Conservation (phyloP, 1,284 basidiomycete species). For the Naganishia liquefaciens region DNA sequence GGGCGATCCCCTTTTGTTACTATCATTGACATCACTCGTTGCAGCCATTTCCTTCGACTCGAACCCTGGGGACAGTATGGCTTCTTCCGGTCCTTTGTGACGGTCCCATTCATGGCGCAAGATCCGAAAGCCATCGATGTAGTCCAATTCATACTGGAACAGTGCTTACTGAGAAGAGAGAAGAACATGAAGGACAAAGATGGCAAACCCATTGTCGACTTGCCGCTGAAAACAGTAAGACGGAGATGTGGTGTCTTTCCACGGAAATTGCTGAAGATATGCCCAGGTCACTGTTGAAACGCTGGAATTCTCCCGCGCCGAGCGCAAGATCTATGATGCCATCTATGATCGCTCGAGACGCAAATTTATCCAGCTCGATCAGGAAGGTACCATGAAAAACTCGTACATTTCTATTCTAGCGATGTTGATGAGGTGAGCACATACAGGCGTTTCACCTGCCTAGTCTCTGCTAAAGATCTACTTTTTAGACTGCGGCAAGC, state of each 20-base stretch:
- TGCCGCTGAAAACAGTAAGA: conserved; percentile 78
- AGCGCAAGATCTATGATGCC: conserved; percentile 72
- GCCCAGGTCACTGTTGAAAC: conserved; percentile 64
- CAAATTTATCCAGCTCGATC: conserved; percentile 70
- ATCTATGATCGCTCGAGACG: conserved; percentile 51
- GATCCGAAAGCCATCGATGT: conserved; percentile 90
- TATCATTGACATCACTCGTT: not conserved
- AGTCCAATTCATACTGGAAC: conserved; percentile 88
- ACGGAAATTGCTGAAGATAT: not conserved
- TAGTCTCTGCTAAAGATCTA: conserved; percentile 22
- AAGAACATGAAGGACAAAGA: conserved; percentile 89
- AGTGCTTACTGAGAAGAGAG: conserved; percentile 83
- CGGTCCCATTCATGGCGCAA: conserved; percentile 78
- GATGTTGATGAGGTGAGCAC: conserved; percentile 79
- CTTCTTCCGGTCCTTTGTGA: conserved; percentile 86
- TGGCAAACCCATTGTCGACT: conserved; percentile 82
- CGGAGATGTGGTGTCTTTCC: not conserved
- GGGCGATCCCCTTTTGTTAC: conserved; percentile 21
- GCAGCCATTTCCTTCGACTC: conserved; percentile 81
- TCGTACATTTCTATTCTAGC: conserved; percentile 88
- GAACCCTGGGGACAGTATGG: conserved; percentile 88
- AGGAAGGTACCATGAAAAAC: conserved; percentile 73
- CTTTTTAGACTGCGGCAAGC: conserved; percentile 71
- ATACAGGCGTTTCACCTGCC: conserved; percentile 4
- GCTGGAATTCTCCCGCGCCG: conserved; percentile 72